phyloP scores from a whole-genome alignment of 176 grass and related monocot species.

The Carex cristatella region DNA sequence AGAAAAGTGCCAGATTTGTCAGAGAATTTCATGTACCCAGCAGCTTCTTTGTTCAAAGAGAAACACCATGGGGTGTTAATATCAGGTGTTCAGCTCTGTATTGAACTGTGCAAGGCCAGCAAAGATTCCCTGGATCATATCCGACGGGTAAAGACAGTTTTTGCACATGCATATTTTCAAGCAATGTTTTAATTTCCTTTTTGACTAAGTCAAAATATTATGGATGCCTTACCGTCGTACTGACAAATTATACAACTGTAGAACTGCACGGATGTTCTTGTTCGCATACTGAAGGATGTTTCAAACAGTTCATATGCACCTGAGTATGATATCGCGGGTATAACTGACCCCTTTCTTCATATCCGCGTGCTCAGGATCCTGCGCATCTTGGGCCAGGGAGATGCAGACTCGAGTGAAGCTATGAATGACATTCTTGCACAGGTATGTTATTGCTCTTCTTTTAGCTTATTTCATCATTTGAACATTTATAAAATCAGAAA shows the following conservation, averaged over 20 bases:
- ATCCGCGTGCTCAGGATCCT: constrained; percentile 86
- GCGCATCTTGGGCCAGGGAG: constrained; percentile 61
- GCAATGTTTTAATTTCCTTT: not conserved
- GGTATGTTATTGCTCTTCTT: constrained; percentile 42
- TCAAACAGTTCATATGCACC: constrained; percentile 98
- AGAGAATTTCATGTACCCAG: constrained; percentile 73
- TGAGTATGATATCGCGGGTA: constrained; percentile 91
- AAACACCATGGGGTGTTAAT: constrained; percentile 95
- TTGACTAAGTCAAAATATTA: not conserved
- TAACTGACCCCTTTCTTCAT: constrained; percentile 96
- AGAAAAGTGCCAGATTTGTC: constrained; percentile 95
- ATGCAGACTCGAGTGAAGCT: constrained; percentile 79
- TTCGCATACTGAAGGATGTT: constrained; percentile 85
- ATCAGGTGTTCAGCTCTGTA: constrained; percentile 84
- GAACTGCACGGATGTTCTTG: constrained; percentile 74
- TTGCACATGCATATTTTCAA: not conserved
- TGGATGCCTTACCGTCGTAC: not conserved
- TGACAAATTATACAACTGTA: constrained; percentile 35
- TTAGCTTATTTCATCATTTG: constrained; percentile 15
- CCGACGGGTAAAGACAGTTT: constrained; percentile 63
- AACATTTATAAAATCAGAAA: not conserved
- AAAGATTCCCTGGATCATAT: constrained; percentile 69
- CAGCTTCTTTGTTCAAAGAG: constrained; percentile 82
- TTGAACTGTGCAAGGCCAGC: constrained; percentile 93
- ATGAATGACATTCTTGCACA: constrained; percentile 99